phyloP scores from a whole-genome alignment of 176 grass and related monocot species.

The Aegilops speltoides region DNA sequence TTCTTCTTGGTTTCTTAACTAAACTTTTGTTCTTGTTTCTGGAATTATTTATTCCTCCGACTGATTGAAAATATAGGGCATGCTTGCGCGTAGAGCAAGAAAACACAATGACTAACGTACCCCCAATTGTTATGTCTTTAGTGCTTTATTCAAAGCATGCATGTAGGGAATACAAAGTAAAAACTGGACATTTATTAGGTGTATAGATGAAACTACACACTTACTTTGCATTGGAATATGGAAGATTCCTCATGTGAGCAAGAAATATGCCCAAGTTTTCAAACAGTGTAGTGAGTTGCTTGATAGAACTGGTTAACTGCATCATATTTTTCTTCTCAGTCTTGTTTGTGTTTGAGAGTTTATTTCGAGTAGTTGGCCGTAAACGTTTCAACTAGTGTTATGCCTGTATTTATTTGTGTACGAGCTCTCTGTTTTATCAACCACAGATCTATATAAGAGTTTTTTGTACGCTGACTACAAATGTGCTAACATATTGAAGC shows the following conservation, averaged over 20 bases:
- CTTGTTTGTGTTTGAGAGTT: constrained; percentile 26
- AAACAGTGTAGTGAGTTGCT: constrained; percentile 24
- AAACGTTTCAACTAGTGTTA: constrained; percentile 3
- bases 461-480: not conserved
- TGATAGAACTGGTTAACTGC: not conserved
- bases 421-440: not conserved
- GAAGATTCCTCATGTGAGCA: not conserved
- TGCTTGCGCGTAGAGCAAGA: not conserved
- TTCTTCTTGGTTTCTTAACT: constrained; percentile 29
- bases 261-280: not conserved
- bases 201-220: constrained; percentile 4
- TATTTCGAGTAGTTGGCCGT: constrained; percentile 23
- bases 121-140: not conserved
- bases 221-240: not conserved
- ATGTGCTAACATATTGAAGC: not conserved
- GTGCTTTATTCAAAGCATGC: constrained; percentile 1
- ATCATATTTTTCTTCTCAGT: constrained; percentile 8
- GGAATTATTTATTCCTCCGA: constrained; percentile 3
- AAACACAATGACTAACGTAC: not conserved
- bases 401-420: constrained; percentile 4
- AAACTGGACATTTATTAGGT: not conserved
- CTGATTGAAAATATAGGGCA: constrained; percentile 3
- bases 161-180: not conserved
- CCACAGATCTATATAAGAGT: constrained; percentile 1
- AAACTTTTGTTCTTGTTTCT: constrained; percentile 19